Conservation (phyloP, 257 asterid genomes). For the Ilex asprella region DNA sequence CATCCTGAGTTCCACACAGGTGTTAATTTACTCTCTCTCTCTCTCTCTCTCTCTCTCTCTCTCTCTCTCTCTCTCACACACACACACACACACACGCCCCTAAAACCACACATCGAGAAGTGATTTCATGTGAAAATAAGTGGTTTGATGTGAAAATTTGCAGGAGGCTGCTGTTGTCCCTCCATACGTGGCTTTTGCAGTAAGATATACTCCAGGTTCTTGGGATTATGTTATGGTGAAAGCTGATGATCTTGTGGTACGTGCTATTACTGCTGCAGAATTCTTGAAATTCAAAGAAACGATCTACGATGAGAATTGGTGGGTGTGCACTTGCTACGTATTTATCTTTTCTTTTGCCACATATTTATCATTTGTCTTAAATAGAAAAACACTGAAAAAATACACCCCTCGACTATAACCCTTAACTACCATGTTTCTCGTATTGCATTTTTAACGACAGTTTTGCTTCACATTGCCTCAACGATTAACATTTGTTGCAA, state of each 20-base stretch:
- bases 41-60: no score
- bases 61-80: no score
- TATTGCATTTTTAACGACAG: no score
- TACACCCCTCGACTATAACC: no score
- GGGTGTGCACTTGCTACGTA: background rate
- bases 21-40: conserved; percentile 1
- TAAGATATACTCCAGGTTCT: conserved; percentile 60
- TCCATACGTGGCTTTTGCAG: conserved; percentile 67
- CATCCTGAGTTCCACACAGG: conserved; percentile 67
- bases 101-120: background rate
- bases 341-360: no score
- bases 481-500: no score
- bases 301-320: conserved; percentile 64
- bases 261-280: conserved; percentile 43
- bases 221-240: conserved; percentile 72
- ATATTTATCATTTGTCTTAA: no score
- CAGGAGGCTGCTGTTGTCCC: conserved; percentile 85
- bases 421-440: no score
- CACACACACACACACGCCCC: no score
- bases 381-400: no score
- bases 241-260: conserved; percentile 43
- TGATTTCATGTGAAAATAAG: background rate
- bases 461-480: no score
- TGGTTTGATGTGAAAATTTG: conserved; percentile 2
- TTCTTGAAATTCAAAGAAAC: conserved; percentile 63